Evolutionary conservation across 202 grass and related monocot genomes (phyloP).

Genomic region (Schoenoplectus triqueter): DNA sequence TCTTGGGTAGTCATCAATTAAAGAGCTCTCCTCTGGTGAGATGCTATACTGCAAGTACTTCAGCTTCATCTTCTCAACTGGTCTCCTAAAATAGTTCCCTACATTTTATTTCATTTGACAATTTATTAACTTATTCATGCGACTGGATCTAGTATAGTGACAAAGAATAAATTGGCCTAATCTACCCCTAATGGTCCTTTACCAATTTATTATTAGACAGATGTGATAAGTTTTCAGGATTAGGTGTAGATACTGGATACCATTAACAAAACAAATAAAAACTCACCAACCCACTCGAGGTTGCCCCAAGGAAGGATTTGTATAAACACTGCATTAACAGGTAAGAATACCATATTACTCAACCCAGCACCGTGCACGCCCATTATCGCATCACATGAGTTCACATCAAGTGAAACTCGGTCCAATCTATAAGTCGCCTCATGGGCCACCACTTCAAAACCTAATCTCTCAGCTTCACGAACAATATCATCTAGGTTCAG

Average conservation of each 20-base stretch:
- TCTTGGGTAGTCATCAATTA: slow-evolving; percentile 57
- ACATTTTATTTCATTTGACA: slow-evolving; percentile 14
- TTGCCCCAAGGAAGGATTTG: slow-evolving; percentile 79
- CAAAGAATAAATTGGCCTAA: not conserved
- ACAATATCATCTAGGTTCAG: slow-evolving; percentile 61
- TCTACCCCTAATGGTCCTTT: not conserved
- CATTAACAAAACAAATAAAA: slow-evolving; percentile 25
- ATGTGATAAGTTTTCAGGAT: not conserved
- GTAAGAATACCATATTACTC: slow-evolving; percentile 90
- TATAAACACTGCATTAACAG: slow-evolving; percentile 55
- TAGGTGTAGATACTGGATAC: not conserved
- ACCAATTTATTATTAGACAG: not conserved
- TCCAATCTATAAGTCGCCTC: slow-evolving; percentile 66
- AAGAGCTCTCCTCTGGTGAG: slow-evolving; percentile 67
- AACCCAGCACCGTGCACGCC: slow-evolving; percentile 90
- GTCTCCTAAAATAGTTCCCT: slow-evolving; percentile 52
- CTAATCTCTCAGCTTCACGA: slow-evolving; percentile 42
- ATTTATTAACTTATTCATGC: not conserved
- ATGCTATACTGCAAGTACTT: slow-evolving; percentile 78
- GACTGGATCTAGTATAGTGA: too few species aligned
- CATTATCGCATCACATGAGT: slow-evolving; percentile 66
- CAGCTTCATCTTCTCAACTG: slow-evolving; percentile 64
- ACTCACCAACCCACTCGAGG: slow-evolving; percentile 62
- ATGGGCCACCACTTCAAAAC: slow-evolving; percentile 69
- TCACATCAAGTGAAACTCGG: slow-evolving; percentile 64